Evolutionary conservation across 768 basidiomycete genomes (phyloP).

Genomic region (Sutorius australiensis): DNA sequence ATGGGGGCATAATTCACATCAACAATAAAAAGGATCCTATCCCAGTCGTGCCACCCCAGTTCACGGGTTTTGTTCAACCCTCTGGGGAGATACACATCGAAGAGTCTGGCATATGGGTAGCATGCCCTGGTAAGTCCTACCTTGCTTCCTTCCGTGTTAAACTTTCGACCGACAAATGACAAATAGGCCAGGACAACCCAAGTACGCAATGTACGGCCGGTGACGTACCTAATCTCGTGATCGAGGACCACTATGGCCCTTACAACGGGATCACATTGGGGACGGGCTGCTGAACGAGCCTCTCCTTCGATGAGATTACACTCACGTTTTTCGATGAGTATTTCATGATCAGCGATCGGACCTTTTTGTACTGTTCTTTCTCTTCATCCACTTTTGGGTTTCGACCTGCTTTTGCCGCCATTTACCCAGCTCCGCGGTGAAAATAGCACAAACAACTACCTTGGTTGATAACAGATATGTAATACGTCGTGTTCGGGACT

Average conservation of each 20-base stretch:
- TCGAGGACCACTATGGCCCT: slow-evolving; percentile 47
- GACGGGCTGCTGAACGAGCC: slow-evolving; percentile 17
- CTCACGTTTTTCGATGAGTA: too few species aligned
- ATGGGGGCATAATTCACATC: slow-evolving; percentile 46
- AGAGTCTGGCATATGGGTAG: slow-evolving; percentile 46
- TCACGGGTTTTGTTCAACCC: slow-evolving; percentile 41
- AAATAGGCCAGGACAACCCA: slow-evolving; percentile 54
- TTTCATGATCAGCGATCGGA: too few species aligned
- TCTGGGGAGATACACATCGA: slow-evolving; percentile 43
- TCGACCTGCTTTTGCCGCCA: too few species aligned
- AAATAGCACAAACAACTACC: too few species aligned
- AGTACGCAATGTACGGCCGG: slow-evolving; percentile 32
- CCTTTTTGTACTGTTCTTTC: too few species aligned
- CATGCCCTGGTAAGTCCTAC: slow-evolving; percentile 44
- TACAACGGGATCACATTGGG: slow-evolving; percentile 30
- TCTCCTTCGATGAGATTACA: background rate
- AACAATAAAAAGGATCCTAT: slow-evolving; percentile 47
- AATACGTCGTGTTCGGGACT: too few species aligned
- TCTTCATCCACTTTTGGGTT: too few species aligned
- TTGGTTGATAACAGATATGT: too few species aligned
- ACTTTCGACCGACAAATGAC: background rate
- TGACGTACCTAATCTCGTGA: slow-evolving; percentile 40
- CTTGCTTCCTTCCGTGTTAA: background rate
- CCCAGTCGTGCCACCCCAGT: slow-evolving; percentile 34
- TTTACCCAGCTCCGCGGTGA: too few species aligned